A percentile compares a stretch with the other conserved stretches of the same genome.
Evolutionary conservation across 768 basidiomycete species (phyloP).

Genomic region (Phlebiopsis gigantea): DNA sequence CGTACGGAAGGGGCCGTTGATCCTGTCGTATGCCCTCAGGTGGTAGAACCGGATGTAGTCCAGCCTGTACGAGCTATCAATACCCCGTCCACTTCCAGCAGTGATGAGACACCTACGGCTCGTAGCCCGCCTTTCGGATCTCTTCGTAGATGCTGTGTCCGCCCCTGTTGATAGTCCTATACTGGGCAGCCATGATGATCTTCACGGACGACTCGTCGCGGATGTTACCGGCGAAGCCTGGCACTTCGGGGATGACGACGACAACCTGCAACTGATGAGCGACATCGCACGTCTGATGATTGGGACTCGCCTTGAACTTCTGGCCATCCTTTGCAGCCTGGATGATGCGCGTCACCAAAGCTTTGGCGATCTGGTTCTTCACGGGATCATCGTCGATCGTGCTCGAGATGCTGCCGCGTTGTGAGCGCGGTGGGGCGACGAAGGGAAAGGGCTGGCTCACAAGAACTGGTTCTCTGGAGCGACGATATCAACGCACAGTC

Average conservation of each 20-base stretch:
- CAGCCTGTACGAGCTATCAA: constrained; percentile 35
- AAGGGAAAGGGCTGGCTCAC: constrained; percentile 37
- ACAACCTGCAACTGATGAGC: constrained; percentile 53
- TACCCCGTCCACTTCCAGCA: background rate
- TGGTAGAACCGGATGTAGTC: constrained; percentile 93
- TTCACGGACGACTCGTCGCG: constrained; percentile 58
- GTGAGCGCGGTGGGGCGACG: background rate
- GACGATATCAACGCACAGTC: background rate
- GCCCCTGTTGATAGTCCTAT: constrained; percentile 86
- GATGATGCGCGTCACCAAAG: constrained; percentile 81
- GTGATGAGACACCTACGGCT: constrained; percentile 50
- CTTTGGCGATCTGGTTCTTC: constrained; percentile 77
- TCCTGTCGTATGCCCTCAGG: constrained; percentile 85
- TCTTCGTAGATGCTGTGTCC: constrained; percentile 83
- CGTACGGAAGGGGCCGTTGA: constrained; percentile 70
- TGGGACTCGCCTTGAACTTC: constrained; percentile 67
- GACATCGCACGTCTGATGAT: background rate
- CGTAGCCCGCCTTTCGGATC: constrained; percentile 68
- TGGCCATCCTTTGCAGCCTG: constrained; percentile 62
- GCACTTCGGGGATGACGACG: constrained; percentile 85
- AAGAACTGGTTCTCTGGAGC: constrained; percentile 77
- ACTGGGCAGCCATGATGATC: constrained; percentile 86
- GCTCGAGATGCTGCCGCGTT: constrained; percentile 59
- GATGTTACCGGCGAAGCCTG: constrained; percentile 85
- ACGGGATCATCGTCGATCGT: constrained; percentile 60